Evolutionary conservation across 2,329 filamentous ascomycete species (phyloP).

Genomic region (Dactylonectria macrodidyma): DNA sequence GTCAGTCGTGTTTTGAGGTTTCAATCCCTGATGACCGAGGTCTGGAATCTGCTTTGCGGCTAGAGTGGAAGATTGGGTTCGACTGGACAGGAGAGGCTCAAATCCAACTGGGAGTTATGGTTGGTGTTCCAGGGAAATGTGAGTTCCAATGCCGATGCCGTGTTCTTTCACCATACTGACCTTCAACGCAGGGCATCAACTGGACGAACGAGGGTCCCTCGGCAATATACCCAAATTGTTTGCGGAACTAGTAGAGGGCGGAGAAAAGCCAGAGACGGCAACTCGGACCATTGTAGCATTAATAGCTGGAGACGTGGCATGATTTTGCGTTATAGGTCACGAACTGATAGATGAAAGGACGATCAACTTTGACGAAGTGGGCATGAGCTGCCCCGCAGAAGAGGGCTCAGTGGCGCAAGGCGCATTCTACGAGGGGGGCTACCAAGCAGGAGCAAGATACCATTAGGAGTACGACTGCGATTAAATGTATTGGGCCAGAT

Average conservation of each 20-base stretch:
- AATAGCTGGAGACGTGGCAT: constrained; percentile 61
- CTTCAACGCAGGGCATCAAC: constrained; percentile 68
- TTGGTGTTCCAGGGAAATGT: constrained; percentile 75
- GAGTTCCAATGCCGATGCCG: constrained; percentile 53
- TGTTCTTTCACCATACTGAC: constrained; percentile 33
- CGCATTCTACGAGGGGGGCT: constrained; percentile 9
- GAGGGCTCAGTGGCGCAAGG: constrained; percentile 14
- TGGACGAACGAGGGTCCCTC: constrained; percentile 70
- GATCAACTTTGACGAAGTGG: constrained; percentile 5
- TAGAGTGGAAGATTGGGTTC: constrained; percentile 76
- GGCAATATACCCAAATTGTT: constrained; percentile 73
- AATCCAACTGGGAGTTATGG: constrained; percentile 68
- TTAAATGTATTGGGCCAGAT: constrained; percentile 36
- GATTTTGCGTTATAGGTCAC: constrained; percentile 12
- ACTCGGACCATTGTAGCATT: constrained; percentile 74
- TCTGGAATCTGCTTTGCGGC: constrained; percentile 61
- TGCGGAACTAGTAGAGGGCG: constrained; percentile 68
- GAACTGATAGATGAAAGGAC: constrained; percentile 15
- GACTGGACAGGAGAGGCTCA: constrained; percentile 82
- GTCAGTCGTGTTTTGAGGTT: constrained; percentile 65
- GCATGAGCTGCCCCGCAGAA: constrained; percentile 5
- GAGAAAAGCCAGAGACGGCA: constrained; percentile 69
- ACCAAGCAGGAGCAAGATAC: constrained; percentile 27
- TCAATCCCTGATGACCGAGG: constrained; percentile 53
- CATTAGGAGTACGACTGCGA: constrained; percentile 26